Evolutionary conservation across 208 protist genomes (phyloP).

Genomic region (Wallacemonas sp.): DNA sequence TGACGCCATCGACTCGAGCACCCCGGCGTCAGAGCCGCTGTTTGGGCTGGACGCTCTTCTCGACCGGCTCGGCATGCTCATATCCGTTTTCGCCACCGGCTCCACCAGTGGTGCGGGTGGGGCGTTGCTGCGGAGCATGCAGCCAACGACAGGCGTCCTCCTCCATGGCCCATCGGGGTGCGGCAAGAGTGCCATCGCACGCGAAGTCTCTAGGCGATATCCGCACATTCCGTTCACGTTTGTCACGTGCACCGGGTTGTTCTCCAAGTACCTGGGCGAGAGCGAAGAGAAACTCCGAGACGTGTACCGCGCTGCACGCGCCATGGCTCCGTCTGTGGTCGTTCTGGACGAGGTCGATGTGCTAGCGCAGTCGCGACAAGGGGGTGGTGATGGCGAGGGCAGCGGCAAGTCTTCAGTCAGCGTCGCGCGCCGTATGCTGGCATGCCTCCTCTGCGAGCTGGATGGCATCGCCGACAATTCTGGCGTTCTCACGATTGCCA

Average conservation of each 20-base stretch:
- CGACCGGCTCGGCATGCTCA: slow-evolving; percentile 37
- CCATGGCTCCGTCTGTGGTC: slow-evolving; percentile 69
- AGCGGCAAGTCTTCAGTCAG: slow-evolving; percentile 33
- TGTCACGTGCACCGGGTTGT: slow-evolving; percentile 75
- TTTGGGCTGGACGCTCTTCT: slow-evolving; percentile 50
- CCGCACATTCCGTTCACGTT: slow-evolving; percentile 54
- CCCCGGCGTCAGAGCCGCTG: slow-evolving; percentile 10
- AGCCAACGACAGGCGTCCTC: slow-evolving; percentile 72
- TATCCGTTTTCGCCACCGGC: slow-evolving; percentile 39
- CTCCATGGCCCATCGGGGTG: slow-evolving; percentile 83
- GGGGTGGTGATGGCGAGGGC: slow-evolving; percentile 21
- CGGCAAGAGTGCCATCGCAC: slow-evolving; percentile 73
- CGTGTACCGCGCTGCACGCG: slow-evolving; percentile 68
- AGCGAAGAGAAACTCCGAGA: slow-evolving; percentile 83
- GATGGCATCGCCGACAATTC: slow-evolving; percentile 93
- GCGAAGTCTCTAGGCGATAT: slow-evolving; percentile 32
- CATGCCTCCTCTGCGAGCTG: slow-evolving; percentile 96
- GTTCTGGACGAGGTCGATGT: slow-evolving; percentile 87
- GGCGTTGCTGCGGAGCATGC: slow-evolving; percentile 32
- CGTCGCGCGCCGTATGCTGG: slow-evolving; percentile 89
- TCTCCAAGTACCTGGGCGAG: slow-evolving; percentile 90
- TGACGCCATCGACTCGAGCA: not conserved
- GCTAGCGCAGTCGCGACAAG: slow-evolving; percentile 66
- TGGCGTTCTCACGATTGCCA: slow-evolving; percentile 92
- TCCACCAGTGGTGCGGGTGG: slow-evolving; percentile 9